Conservation (phyloP, 202 grass and related monocot genomes). For the Dendrocalamus latiflorus region DNA sequence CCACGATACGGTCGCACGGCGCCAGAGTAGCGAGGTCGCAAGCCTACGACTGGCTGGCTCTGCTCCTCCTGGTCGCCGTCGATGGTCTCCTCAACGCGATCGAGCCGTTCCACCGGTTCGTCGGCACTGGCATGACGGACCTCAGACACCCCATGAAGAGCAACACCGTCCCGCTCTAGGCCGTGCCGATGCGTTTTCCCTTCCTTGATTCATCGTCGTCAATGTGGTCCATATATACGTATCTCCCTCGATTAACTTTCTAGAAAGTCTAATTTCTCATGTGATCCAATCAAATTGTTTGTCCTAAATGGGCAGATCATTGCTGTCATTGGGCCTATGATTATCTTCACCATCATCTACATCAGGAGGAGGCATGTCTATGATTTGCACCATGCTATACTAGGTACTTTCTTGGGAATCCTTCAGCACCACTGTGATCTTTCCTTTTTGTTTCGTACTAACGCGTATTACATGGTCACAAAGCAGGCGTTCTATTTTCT, state of each 20-base stretch:
- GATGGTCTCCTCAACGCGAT: constrained; percentile 63
- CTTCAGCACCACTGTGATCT: background rate
- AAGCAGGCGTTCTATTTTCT: constrained; percentile 70
- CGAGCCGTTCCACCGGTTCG: constrained; percentile 86
- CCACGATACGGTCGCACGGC: constrained; percentile 39
- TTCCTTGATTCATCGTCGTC: background rate
- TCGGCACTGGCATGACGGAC: constrained; percentile 62
- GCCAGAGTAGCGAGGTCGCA: constrained; percentile 37
- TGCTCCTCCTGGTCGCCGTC: constrained; percentile 34
- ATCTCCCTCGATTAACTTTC: background rate
- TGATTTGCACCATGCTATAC: constrained; percentile 75
- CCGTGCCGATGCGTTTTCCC: constrained; percentile 39
- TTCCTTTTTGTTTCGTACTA: background rate
- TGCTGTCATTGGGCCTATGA: constrained; percentile 52
- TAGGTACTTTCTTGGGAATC: constrained; percentile 35
- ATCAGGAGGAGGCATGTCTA: constrained; percentile 56
- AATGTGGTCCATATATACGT: no score
- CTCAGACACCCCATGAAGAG: constrained; percentile 65
- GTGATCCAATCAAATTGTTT: background rate
- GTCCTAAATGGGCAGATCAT: constrained; percentile 39
- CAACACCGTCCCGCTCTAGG: constrained; percentile 89
- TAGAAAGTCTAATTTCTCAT: background rate
- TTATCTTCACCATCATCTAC: constrained; percentile 51
- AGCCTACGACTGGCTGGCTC: constrained; percentile 61
- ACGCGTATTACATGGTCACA: background rate